Percentiles rank a stretch among this genome's conserved stretches.
Conservation (phyloP, 768 basidiomycete genomes). For the Nidularia pulvinata region DNA sequence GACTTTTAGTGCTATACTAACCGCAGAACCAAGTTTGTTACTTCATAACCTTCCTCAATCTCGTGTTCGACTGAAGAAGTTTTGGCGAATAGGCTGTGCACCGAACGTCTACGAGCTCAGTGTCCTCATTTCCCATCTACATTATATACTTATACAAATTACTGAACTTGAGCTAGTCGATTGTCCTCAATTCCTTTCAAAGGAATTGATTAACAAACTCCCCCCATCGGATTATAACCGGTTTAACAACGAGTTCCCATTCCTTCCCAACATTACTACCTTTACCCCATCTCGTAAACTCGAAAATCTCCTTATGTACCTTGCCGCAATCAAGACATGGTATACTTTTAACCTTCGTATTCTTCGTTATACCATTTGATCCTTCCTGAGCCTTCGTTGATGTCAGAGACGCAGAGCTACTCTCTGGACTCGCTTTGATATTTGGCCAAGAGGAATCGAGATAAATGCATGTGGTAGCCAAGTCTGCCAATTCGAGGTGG, state of each 20-base stretch:
- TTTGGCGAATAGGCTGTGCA: no score
- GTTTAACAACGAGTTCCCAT: conserved; percentile 74
- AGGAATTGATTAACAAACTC: conserved; percentile 52
- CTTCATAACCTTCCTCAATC: no score
- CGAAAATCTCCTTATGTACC: conserved; percentile 79
- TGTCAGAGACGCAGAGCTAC: not conserved
- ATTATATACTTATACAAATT: no score
- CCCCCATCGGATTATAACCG: conserved; percentile 81
- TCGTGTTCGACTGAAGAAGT: no score
- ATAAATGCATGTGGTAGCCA: conserved; percentile 58
- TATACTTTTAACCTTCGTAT: conserved; percentile 7
- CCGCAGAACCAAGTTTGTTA: no score
- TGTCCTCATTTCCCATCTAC: no score
- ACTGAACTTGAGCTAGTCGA: not conserved
- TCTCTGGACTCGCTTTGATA: conserved; percentile 16
- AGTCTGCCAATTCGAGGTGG: conserved; percentile 78
- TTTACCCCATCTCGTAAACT: conserved; percentile 53
- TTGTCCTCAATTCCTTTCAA: conserved; percentile 4
- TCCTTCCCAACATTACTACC: conserved; percentile 64
- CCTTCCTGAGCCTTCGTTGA: not conserved
- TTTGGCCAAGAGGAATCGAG: conserved; percentile 49
- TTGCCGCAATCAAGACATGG: conserved; percentile 45
- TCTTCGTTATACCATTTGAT: conserved; percentile 3
- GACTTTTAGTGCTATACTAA: no score
- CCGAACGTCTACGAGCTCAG: no score